Evolutionary conservation across 306 rosid genomes (phyloP), one percentile per base, ranked within the genome.

Genomic region (Cicer yamashitae): DNA sequence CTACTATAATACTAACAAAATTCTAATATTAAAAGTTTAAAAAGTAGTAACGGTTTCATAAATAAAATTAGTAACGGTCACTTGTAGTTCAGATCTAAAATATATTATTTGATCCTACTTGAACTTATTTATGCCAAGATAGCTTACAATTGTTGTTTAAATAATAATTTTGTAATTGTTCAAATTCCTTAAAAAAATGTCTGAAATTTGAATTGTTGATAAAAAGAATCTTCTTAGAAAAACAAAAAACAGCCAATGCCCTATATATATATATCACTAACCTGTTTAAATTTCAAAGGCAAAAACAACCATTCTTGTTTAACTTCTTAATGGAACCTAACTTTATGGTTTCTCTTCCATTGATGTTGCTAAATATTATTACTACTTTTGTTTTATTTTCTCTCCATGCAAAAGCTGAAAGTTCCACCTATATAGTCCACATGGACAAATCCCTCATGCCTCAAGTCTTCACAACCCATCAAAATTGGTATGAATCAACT

Each of bases 381-480:
- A 44, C 50, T 64, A 8, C 22, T 46, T 81, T 64, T 53, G 59
- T 74, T 43, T 63, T 30, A 40, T 40, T 77, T 8, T 37, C 53
- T 59, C 20, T 47, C 62, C 56, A 69, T 54, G 74, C 37, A 60
- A 62, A 40, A 0, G 83, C 58, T 52, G 71, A 80, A 44, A 84
- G 20, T 25, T 60, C 85, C n/a, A 66, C 71, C 14, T 85, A 81
- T 20, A 78, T 85, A 48, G 79, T 85, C 38, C 88, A 85, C 41
- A 74, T 85, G 84, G 83, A 75, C 78, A 81, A 81, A 56, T 78
- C 82, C 67, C 41, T 56, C 25, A 78, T 82, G 88, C 86, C 85
- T 22, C 54, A 74, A 8, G 79, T 73, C 6, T 85, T 70, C 58
- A 44, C 80, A 7, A 76, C 60, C 59, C 86, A 82, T 47, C 52